These are phyloP conservation scores for Alternaria brassicae DNA, from an alignment of 2,329 filamentous ascomycete genomes.

Conservation along the genomic window DNA sequence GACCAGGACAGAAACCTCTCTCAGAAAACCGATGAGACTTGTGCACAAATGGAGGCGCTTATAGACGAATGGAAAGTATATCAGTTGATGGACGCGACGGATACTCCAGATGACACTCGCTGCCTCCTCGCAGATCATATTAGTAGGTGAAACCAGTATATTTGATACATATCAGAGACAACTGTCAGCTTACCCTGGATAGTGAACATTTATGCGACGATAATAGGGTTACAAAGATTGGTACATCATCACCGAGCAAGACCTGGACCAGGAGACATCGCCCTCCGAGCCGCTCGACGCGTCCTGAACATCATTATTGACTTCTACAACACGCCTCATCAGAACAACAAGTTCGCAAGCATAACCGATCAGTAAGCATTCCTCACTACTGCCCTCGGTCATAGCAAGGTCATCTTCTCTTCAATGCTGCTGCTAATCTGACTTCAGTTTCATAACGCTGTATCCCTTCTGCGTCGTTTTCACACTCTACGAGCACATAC, in stretches of 20 bases:
- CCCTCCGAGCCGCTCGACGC: constrained; percentile 33
- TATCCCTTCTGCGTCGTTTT: constrained; percentile 43
- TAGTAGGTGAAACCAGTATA: constrained; percentile 3
- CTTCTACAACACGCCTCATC: constrained; percentile 16
- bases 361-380: constrained; percentile 31
- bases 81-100: constrained; percentile 14
- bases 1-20: constrained; percentile 3
- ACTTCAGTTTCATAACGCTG: constrained; percentile 35
- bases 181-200: neutral
- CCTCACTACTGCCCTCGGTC: neutral
- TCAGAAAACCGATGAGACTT: constrained; percentile 27
- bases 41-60: constrained; percentile 11
- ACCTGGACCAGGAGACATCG: constrained; percentile 19
- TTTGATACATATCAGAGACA: neutral
- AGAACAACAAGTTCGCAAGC: constrained; percentile 10
- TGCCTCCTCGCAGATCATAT: constrained; percentile 35
- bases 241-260: constrained; percentile 9
- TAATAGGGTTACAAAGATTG: constrained; percentile 36
- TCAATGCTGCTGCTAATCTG: neutral
- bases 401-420: too few relatives aligned
- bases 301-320: constrained; percentile 31
- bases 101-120: constrained; percentile 8
- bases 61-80: constrained; percentile 31
- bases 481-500: constrained; percentile 39
- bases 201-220: constrained; percentile 35